Evolutionary conservation across 2,329 filamentous ascomycete genomes (phyloP).

Genomic region (Colletotrichum euphorbiae): DNA sequence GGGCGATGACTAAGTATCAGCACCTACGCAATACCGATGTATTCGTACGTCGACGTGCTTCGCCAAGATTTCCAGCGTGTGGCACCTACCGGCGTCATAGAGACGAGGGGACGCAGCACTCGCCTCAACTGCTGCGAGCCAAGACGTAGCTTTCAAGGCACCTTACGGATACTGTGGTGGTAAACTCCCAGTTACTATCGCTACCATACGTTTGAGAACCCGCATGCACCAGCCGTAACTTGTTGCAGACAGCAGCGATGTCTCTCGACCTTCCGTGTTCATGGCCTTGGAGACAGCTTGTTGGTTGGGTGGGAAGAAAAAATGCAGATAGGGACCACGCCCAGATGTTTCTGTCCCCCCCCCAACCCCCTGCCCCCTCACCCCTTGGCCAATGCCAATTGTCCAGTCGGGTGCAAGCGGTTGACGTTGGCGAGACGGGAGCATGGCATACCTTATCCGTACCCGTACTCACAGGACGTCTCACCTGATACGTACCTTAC

Average conservation of each 20-base stretch:
- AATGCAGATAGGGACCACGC: constrained; percentile 8
- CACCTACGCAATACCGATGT: neutral
- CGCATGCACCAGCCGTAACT: constrained; percentile 6
- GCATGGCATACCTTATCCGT: neutral
- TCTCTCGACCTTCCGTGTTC: neutral
- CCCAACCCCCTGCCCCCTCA: neutral
- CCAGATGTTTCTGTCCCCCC: neutral
- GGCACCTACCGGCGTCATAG: constrained; percentile 35
- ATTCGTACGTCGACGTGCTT: neutral
- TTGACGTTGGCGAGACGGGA: constrained; percentile 9
- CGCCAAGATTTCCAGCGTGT: constrained; percentile 10
- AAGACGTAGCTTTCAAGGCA: constrained; percentile 32
- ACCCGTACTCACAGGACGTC: neutral
- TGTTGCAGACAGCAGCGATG: constrained; percentile 2
- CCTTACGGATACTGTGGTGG: neutral
- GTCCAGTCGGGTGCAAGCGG: constrained; percentile 13
- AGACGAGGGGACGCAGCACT: constrained; percentile 33
- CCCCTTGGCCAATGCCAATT: neutral
- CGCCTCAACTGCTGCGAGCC: constrained; percentile 28
- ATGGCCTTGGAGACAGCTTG: neutral
- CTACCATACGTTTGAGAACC: neutral
- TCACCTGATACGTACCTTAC: neutral
- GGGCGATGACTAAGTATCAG: neutral
- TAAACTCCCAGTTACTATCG: neutral
- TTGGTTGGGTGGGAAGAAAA: neutral